Evolutionary conservation across 768 basidiomycete genomes (phyloP).

Genomic region (Cantharellus anzutake): DNA sequence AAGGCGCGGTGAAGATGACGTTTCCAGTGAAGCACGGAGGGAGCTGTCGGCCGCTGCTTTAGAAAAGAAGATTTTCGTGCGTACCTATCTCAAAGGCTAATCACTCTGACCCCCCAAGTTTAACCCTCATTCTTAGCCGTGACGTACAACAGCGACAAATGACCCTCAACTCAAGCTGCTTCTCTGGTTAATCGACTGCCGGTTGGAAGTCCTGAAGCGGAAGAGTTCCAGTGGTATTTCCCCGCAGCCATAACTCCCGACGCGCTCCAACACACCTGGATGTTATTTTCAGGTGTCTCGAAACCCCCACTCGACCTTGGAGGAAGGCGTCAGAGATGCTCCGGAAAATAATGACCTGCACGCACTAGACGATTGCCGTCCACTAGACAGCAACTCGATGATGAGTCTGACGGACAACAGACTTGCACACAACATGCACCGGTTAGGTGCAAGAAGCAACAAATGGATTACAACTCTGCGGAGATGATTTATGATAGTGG

Average conservation of each 20-base stretch:
- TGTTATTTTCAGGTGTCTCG: slow-evolving; percentile 69
- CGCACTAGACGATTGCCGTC: slow-evolving; percentile 26
- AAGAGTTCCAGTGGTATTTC: slow-evolving; percentile 71
- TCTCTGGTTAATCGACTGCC: slow-evolving; percentile 52
- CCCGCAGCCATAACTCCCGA: slow-evolving; percentile 50
- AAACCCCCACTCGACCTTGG: slow-evolving; percentile 60
- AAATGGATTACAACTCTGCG: slow-evolving; percentile 66
- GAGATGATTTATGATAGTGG: slow-evolving; percentile 90
- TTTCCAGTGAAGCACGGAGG: neutral
- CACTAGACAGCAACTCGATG: slow-evolving; percentile 18
- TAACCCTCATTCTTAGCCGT: slow-evolving; percentile 31
- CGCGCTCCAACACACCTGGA: slow-evolving; percentile 48
- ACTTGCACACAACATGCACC: slow-evolving; percentile 12
- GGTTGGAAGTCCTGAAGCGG: slow-evolving; percentile 22
- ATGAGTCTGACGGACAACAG: slow-evolving; percentile 22
- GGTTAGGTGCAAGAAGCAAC: slow-evolving; percentile 35
- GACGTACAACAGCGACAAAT: slow-evolving; percentile 57
- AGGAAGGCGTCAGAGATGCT: slow-evolving; percentile 57
- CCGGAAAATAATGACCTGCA: slow-evolving; percentile 34
- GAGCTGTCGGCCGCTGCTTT: slow-evolving; percentile 33
- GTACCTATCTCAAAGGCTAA: neutral
- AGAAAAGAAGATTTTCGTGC: slow-evolving; percentile 63
- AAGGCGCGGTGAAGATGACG: neutral
- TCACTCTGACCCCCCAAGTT: neutral
- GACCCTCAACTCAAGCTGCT: slow-evolving; percentile 69